Evolutionary conservation across 2,329 filamentous ascomycete species (phyloP), one percentile per base, ranked within the genome.

Genomic region (Penicillium rolfsii): DNA sequence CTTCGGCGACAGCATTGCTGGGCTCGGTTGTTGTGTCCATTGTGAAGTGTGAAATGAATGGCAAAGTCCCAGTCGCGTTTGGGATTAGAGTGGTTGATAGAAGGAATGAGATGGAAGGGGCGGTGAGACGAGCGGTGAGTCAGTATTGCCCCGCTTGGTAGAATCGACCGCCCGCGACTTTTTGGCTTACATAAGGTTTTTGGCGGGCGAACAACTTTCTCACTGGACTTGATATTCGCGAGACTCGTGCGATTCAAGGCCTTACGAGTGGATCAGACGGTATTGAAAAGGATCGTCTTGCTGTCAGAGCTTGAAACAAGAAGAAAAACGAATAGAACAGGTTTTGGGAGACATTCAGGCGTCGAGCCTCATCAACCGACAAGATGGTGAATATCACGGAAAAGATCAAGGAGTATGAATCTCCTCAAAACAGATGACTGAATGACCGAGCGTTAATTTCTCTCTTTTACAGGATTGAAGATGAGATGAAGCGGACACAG

Each of bases 331-430:
- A 26, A 52, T 28, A 65, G 38, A 38, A 50, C 33, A 16, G 36
- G 5, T 1, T 4, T 46, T 48, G 5, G 12, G 24, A 33, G 38
- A 12, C n/a, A 11, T 30, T 41, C 3, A 64, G 63, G 61, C 48
- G 40, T 60, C 16, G 46, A 55, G 59, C 58, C 60, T 55, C 45
- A 60, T 14, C 55, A 59, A 71, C 67, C 67, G 72, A 52, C 76
- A 80, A 74, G 73, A 99, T 99, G 95, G 95, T 98, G 79, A 98
- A 98, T 83, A 99, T 99, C 69, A 98, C 95, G 68, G 96, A 99
- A 58, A 98, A 97, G 86, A 99, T 99, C 83, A 99, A 99, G 85
- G 95, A 98, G 94, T 97, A 80, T 76, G 68, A 64, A 33, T 9
- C 9, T 33, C 22, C 11, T 19, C n/a, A n/a, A 33, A 54, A 19